Evolutionary conservation across 1,139 yeast genomes (phyloP), one percentile per base, ranked within the genome.

Genomic region (Taphrina confusa): DNA sequence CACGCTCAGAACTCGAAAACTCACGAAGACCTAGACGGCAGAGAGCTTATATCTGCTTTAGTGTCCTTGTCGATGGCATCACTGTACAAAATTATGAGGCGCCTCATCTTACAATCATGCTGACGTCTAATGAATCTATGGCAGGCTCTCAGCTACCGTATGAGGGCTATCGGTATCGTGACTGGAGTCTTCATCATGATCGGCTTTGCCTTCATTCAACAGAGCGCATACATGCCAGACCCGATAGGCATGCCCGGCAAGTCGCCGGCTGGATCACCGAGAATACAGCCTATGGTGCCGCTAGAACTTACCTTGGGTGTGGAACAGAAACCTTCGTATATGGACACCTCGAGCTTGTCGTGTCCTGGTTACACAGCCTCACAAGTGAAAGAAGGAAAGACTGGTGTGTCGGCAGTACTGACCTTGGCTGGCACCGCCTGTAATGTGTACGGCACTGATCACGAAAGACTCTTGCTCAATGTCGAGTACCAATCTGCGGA

Each of bases 401-500:
- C 12, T 64, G 18, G 73, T 65, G 28, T 58, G 14, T 18, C 22
- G 18, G 61, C 61, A 16, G 11, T 9, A 18, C 45, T 58, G 5
- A 23, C 42, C 8, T 22, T 73, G 49, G 68, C 66, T 28, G 68
- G 69, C 6, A 66, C 68, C 14, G 68, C 73, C 18, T 63, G 66
- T 47, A 68, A 73, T 65, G 68, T 69, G 20, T 73, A 73, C 63
- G 76, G 76, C 36, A 68, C 66, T 22, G 76, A 73, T 61, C 68
- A 70, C 55, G 68, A 68, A 4, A 51, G 57, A n/a, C 67, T 73
- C 65, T 67, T 65, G 34, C 66, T 73, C 44, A 66, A 69, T 1
- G 75, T 73, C 14, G 69, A 68, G 36, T 72, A 72, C 56, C 75
- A 73, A 64, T 47, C 69, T 4, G 60, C 58, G 27, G 60, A 67